Conservation (phyloP, 148 eudicot genomes). For the Mesembryanthemum crystallinum region DNA sequence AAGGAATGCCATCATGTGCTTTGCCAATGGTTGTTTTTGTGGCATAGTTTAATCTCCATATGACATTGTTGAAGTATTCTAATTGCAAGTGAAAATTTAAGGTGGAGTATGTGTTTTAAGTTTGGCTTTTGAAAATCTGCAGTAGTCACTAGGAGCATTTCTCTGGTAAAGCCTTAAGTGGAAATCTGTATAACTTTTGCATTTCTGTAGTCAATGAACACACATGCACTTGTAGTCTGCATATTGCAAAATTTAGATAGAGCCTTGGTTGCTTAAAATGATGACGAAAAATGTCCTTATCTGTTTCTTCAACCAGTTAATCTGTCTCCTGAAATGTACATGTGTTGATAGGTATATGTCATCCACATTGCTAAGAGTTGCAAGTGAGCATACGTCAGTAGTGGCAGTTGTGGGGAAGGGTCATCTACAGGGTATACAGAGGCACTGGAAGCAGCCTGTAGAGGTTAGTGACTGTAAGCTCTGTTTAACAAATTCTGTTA, state of each 20-base stretch:
- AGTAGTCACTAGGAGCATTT: not conserved
- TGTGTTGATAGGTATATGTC: constrained; percentile 76
- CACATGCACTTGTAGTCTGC: no score
- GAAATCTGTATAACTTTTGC: no score
- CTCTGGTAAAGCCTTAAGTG: not conserved
- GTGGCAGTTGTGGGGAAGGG: constrained; percentile 99
- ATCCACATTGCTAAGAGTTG: constrained; percentile 59
- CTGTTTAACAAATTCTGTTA: not conserved
- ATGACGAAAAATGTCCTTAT: not conserved
- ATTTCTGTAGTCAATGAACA: no score
- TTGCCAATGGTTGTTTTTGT: not conserved
- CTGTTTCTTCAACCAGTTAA: constrained; percentile 1
- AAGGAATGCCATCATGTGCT: not conserved
- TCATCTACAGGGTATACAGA: constrained; percentile 81
- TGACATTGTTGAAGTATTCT: not conserved
- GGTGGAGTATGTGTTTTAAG: not conserved
- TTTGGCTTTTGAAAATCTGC: not conserved
- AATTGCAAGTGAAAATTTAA: not conserved
- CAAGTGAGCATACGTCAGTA: constrained; percentile 78
- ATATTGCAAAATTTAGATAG: not conserved
- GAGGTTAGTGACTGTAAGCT: constrained; percentile 49
- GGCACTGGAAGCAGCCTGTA: constrained; percentile 79
- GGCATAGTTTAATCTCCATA: not conserved
- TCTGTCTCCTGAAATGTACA: not conserved
- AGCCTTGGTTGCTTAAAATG: not conserved